Conservation (phyloP, 176 grass and related monocot species). For the Thalia dealbata region DNA sequence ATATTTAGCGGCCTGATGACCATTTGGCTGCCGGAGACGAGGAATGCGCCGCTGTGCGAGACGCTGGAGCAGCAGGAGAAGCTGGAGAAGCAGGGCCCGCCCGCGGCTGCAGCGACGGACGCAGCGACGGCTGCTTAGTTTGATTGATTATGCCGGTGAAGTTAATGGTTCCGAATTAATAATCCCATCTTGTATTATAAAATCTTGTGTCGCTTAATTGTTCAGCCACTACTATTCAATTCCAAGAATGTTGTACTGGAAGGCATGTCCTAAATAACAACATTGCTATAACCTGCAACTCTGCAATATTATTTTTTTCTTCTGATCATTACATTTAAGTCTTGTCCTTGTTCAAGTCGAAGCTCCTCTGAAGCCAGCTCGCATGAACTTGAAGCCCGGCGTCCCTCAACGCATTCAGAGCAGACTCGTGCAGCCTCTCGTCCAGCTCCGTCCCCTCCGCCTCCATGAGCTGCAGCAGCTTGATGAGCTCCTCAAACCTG, state of each 20-base stretch:
- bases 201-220: background rate
- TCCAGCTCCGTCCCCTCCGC: constrained; percentile 39
- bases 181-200: background rate
- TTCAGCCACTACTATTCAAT: background rate
- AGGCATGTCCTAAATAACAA: no score
- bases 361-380: constrained; percentile 60
- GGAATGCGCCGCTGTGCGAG: constrained; percentile 27
- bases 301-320: no score
- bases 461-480: constrained; percentile 54
- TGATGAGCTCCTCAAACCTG: constrained; percentile 60
- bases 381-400: constrained; percentile 63
- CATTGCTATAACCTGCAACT: no score
- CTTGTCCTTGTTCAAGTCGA: constrained; percentile 45
- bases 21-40: constrained; percentile 21
- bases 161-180: background rate
- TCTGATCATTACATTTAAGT: no score
- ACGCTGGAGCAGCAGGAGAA: constrained; percentile 45
- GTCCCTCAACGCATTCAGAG: constrained; percentile 50
- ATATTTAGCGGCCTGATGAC: constrained; percentile 12
- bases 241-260: no score
- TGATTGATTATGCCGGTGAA: background rate
- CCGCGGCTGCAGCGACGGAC: constrained; percentile 10
- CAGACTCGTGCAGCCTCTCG: constrained; percentile 48
- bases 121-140: background rate
- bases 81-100: constrained; percentile 19